phyloP scores from a whole-genome alignment of 1,139 yeast genomes.

The Saccharomyces hybrid region DNA sequence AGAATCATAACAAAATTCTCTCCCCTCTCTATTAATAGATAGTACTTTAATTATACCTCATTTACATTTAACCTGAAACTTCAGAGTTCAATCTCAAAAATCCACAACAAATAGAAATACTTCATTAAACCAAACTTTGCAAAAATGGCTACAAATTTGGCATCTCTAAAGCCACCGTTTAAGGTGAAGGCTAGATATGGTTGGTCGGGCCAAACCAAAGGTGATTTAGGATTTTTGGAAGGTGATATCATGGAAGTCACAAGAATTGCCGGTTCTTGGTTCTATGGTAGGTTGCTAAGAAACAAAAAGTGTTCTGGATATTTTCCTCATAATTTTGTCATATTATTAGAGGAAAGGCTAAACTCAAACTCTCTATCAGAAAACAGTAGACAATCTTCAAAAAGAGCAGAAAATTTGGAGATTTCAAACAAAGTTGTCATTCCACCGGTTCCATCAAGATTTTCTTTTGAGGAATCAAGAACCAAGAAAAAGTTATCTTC shows the following conservation, averaged over 20 bases:
- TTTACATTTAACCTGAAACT: background rate
- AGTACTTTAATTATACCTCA: too few relatives aligned
- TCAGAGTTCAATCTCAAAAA: too few relatives aligned
- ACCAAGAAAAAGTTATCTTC: background rate
- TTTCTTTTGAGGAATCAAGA: background rate
- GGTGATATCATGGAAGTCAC: constrained; percentile 85
- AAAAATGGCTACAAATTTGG: background rate
- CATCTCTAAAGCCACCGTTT: constrained; percentile 46
- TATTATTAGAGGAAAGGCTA: constrained; percentile 37
- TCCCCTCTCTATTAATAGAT: too few relatives aligned
- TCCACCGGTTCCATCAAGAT: constrained; percentile 5
- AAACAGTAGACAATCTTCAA: background rate
- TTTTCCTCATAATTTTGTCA: constrained; percentile 83
- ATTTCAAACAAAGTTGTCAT: background rate
- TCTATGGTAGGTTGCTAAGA: constrained; percentile 76
- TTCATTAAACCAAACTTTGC: background rate
- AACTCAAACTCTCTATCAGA: constrained; percentile 2
- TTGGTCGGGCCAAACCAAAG: constrained; percentile 87
- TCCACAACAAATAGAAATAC: too few relatives aligned
- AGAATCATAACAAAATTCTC: too few relatives aligned
- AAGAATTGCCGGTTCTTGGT: constrained; percentile 86
- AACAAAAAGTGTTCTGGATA: constrained; percentile 70
- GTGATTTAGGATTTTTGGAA: constrained; percentile 87
- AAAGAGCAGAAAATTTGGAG: background rate
- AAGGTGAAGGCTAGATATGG: constrained; percentile 71